phyloP scores from a whole-genome alignment of 768 basidiomycete species.

The Sarcodon sp. region DNA sequence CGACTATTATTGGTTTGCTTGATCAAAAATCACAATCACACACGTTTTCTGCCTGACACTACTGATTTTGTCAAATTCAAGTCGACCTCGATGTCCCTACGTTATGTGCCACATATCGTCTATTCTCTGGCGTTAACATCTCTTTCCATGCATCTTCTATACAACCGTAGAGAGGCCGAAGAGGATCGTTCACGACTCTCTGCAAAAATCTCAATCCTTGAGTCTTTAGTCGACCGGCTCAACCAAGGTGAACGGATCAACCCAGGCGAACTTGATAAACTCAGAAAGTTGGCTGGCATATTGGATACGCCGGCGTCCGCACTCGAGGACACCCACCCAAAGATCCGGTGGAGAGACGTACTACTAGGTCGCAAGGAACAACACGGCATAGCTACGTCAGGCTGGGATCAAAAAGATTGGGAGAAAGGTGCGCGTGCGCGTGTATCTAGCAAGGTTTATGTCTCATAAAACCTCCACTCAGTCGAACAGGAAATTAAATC shows the following conservation, averaged over 20 bases:
- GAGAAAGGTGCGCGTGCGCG: background rate
- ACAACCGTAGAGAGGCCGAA: constrained; percentile 31
- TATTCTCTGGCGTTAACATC: constrained; percentile 57
- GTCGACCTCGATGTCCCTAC: constrained; percentile 8
- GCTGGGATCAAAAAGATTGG: background rate
- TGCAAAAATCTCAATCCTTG: constrained; percentile 52
- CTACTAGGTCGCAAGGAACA: constrained; percentile 9
- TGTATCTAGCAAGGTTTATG: no score
- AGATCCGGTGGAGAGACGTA: constrained; percentile 17
- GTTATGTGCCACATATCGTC: constrained; percentile 51
- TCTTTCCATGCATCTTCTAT: constrained; percentile 53
- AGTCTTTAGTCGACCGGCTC: constrained; percentile 42
- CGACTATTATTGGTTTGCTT: no score
- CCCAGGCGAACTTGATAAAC: constrained; percentile 36
- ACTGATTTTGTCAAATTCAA: background rate
- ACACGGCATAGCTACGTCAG: background rate
- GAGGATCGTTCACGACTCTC: constrained; percentile 40
- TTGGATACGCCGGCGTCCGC: background rate
- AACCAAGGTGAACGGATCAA: constrained; percentile 30
- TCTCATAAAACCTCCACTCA: no score
- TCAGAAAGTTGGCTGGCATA: constrained; percentile 37
- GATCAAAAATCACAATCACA: background rate
- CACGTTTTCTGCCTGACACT: background rate
- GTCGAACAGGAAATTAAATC: no score
- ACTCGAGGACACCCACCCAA: background rate